These are phyloP conservation scores for Paramecium tetraurelia DNA, from an alignment of 73 alveolate genomes.

Conservation along the genomic window DNA sequence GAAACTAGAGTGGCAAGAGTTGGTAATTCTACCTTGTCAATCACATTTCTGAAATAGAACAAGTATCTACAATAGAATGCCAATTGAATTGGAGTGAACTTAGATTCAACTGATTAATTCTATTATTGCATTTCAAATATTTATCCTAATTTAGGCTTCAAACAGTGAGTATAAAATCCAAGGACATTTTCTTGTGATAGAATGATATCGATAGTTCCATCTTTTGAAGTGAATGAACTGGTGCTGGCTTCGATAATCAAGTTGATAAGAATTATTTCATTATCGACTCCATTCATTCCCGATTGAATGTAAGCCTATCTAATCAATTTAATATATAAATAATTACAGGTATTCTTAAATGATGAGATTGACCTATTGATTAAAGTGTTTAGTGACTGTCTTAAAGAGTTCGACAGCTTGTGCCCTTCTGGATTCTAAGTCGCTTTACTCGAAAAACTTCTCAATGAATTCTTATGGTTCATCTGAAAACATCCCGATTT, in stretches of 20 bases:
- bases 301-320: background rate
- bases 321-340: background rate
- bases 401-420: conserved; percentile 49
- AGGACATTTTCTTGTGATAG: conserved; percentile 7
- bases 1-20: conserved; percentile 12
- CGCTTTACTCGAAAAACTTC: conserved; percentile 36
- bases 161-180: background rate
- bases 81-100: background rate
- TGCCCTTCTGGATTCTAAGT: conserved; percentile 41
- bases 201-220: conserved; percentile 42
- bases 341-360: background rate
- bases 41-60: conserved; percentile 46
- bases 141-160: conserved; percentile 39
- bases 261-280: conserved; percentile 46
- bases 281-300: conserved; percentile 7
- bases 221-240: conserved; percentile 32
- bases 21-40: conserved; percentile 36
- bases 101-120: background rate
- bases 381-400: conserved; percentile 18
- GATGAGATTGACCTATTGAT: background rate
- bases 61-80: conserved; percentile 54
- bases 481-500: background rate
- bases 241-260: conserved; percentile 53
- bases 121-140: background rate
- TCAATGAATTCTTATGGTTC: conserved; percentile 57